phyloP scores from a whole-genome alignment of 257 asterid species.

The Rehmannia glutinosa region DNA sequence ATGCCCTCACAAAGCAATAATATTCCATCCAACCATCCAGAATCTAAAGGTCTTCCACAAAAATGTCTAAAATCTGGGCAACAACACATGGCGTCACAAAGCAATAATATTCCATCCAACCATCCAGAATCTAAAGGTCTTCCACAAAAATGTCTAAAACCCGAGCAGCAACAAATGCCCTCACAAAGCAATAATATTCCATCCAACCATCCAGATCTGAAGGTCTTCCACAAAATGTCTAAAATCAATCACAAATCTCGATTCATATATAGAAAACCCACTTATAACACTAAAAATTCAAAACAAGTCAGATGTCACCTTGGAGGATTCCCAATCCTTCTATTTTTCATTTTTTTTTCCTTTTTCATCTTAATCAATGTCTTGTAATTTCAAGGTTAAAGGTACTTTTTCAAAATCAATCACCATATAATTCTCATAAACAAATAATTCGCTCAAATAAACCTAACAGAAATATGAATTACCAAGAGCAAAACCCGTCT shows the following conservation, averaged over 20 bases:
- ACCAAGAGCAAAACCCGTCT: not conserved
- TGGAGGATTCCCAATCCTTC: not conserved
- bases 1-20: not conserved
- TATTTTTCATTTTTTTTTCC: not conserved
- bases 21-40: not conserved
- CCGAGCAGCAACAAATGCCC: not conserved
- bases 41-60: not conserved
- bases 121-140: too few species aligned
- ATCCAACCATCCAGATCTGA: too few species aligned
- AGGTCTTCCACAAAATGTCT: not conserved
- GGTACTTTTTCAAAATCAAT: not conserved
- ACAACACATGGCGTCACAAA: not conserved
- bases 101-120: not conserved
- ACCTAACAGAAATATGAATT: not conserved
- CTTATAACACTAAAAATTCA: not conserved
- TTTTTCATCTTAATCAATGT: not conserved
- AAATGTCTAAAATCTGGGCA: too few species aligned
- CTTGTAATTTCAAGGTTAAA: conserved; percentile 3
- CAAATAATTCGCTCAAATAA: not conserved
- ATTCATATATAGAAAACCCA: not conserved
- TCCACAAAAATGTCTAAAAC: too few species aligned
- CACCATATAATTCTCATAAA: not conserved
- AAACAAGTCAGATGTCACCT: too few species aligned
- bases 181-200: not conserved
- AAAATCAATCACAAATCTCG: not conserved